Percentiles rank a stretch among this genome's conserved stretches.
phyloP scores from a whole-genome alignment of 2,329 filamentous ascomycete genomes.

The Lecanoromycetidae sp. region DNA sequence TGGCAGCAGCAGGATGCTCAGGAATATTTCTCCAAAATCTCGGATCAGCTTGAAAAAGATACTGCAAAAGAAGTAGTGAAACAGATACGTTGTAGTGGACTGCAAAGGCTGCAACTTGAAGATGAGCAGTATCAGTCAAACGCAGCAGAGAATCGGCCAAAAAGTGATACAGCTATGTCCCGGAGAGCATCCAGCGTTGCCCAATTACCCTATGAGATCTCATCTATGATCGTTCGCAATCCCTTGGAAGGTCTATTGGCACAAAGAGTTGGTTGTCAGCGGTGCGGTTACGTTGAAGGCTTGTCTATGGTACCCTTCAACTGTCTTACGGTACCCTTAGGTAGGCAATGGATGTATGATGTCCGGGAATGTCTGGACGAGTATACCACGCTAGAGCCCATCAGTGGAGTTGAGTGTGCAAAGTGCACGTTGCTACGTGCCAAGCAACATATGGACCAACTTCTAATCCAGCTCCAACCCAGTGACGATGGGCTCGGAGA shows the following conservation, averaged over 20 bases:
- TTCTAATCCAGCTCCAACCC: conserved; percentile 26
- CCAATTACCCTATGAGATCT: conserved; percentile 15
- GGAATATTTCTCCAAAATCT: conserved; percentile 85
- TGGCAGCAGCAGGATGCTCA: conserved; percentile 97
- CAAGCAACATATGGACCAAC: conserved; percentile 40
- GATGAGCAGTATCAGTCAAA: not conserved
- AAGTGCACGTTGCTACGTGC: conserved; percentile 69
- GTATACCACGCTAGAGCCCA: conserved; percentile 72
- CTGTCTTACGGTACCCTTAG: conserved; percentile 76
- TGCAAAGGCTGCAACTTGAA: conserved; percentile 18
- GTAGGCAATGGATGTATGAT: conserved; percentile 52
- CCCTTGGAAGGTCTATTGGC: conserved; percentile 80
- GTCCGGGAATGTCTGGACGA: conserved; percentile 70
- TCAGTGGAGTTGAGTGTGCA: conserved; percentile 79
- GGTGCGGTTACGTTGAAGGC: conserved; percentile 77
- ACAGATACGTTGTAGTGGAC: conserved; percentile 33
- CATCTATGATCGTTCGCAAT: conserved; percentile 41
- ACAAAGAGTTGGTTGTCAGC: conserved; percentile 76
- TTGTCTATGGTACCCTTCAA: conserved; percentile 88
- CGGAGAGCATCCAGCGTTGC: conserved; percentile 1
- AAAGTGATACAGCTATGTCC: not conserved
- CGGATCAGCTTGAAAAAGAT: conserved; percentile 76
- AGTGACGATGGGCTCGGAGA: conserved; percentile 19
- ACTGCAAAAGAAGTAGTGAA: conserved; percentile 41
- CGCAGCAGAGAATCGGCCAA: too few species aligned